Evolutionary conservation across 805 yeast species (phyloP), one percentile per base, ranked within the genome.

Genomic region (Alloascoidea hylecoeti): DNA sequence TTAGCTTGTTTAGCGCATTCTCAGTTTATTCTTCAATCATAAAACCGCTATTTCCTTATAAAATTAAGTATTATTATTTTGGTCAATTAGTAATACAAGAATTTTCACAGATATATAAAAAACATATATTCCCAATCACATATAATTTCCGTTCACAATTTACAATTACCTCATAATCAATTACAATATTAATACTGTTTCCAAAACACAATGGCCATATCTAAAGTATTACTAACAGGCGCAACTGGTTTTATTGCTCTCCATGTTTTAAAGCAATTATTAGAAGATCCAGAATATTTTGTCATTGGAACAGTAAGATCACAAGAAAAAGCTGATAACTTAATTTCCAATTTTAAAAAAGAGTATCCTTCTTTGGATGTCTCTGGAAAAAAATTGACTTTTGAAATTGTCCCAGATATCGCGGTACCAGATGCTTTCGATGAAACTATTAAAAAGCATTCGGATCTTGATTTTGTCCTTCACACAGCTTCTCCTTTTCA

Each of bases 291-390:
- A n/a, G n/a, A 23, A 9, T 62, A 67, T 46, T 43, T 48, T 6
- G 75, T 70, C 3, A 53, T 68, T 19, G 74, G 72, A 14, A 61
- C 74, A 1, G 73, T 69, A 2, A 53, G 77, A 38, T 52, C 59
- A 33, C 45, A 48, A 17, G 54, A 45, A 5, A 69, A 68, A 45
- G 72, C 70, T 1, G 60, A 59, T 14, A 44, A 35, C 33, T 39
- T 56, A 33, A 16, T 9, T 5, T n/a, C 9, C 6, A 9, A 18
- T 14, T 34, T 34, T 18, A 39, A 33, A n/a, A 33, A 42, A 23
- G 38, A 39, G 34, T 51, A 49, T 34, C 28, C 55, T 47, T 39
- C 44, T 14, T 23, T 23, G n/a, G 30, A 23, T 23, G n/a, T 23
- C 30, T 23, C 30, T 9, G 13, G 13, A 23, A n/a, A 23, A 23